Evolutionary conservation across 352 stramenopile genomes (phyloP).

Genomic region (Plasmopara halstedii): DNA sequence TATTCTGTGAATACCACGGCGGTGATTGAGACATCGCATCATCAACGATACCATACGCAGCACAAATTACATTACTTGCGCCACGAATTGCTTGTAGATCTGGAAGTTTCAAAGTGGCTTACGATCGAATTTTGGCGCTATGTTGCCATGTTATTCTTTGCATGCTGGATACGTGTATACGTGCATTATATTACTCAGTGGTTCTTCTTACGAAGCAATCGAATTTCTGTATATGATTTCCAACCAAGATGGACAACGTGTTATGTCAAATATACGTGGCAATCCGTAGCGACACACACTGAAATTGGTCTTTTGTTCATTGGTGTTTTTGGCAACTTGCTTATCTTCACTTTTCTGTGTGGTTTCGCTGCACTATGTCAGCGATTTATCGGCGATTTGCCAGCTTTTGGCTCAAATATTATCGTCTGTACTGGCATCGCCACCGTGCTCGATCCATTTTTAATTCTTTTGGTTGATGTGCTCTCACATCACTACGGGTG

Average conservation of each 20-base stretch:
- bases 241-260: constrained; percentile 51
- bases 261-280: constrained; percentile 81
- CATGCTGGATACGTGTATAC: constrained; percentile 86
- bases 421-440: constrained; percentile 70
- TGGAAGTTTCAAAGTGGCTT: constrained; percentile 36
- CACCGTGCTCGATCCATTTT: constrained; percentile 67
- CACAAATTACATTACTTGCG: constrained; percentile 76
- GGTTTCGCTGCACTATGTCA: constrained; percentile 30
- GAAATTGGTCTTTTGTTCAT: constrained; percentile 70
- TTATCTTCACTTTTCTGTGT: constrained; percentile 46
- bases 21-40: constrained; percentile 39
- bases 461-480: constrained; percentile 79
- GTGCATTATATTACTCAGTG: constrained; percentile 86
- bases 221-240: constrained; percentile 80
- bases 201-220: constrained; percentile 56
- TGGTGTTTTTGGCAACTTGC: constrained; percentile 43
- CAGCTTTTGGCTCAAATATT: constrained; percentile 66
- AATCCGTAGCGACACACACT: constrained; percentile 41
- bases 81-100: constrained; percentile 74
- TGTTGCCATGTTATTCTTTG: constrained; percentile 42
- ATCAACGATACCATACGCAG: constrained; percentile 47
- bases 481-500: constrained; percentile 75
- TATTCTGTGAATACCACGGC: constrained; percentile 46
- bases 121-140: constrained; percentile 81
- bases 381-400: constrained; percentile 51